phyloP scores from a whole-genome alignment of 768 basidiomycete genomes.

The Peribolospora kevripleyi region DNA sequence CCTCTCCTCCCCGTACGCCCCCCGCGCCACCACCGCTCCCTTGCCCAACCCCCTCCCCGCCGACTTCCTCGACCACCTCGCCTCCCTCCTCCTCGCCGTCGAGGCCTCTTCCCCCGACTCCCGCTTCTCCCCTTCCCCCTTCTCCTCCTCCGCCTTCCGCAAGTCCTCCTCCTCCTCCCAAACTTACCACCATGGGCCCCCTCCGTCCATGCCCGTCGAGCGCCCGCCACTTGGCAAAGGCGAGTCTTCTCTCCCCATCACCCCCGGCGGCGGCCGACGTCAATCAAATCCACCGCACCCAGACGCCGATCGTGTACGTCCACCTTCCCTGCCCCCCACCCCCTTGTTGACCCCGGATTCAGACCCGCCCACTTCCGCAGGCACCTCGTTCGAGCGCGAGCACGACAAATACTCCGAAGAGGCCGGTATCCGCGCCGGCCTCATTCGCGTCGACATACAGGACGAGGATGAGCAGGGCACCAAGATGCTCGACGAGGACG shows the following conservation, averaged over 20 bases:
- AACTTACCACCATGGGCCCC: too few species aligned
- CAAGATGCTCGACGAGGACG: neutral
- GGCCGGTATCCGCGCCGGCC: slow-evolving; percentile 10
- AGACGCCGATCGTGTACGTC: too few species aligned
- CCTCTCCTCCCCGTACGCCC: slow-evolving; percentile 7
- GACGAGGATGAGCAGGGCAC: neutral
- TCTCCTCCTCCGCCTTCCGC: slow-evolving; percentile 1
- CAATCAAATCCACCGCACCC: too few species aligned
- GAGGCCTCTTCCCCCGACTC: slow-evolving; percentile 9
- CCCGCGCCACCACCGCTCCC: slow-evolving; percentile 4
- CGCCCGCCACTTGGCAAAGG: too few species aligned
- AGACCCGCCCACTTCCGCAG: neutral
- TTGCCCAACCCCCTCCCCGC: slow-evolving; percentile 11
- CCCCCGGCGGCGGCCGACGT: too few species aligned
- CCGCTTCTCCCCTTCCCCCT: slow-evolving; percentile 3
- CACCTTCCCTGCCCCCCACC: too few species aligned
- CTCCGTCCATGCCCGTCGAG: too few species aligned
- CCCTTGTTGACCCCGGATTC: too few species aligned
- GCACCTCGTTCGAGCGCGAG: neutral
- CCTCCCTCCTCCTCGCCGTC: slow-evolving; percentile 15
- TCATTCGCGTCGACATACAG: slow-evolving; percentile 9
- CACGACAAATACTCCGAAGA: slow-evolving; percentile 6
- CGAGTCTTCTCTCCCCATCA: too few species aligned
- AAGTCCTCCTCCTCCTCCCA: neutral
- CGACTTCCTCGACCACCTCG: slow-evolving; percentile 11